A percentile compares a stretch with the other conserved stretches of the same genome.
Evolutionary conservation across 495 filamentous ascomycete genomes (phyloP).

Genomic region (Sphaerosporella brunnea): DNA sequence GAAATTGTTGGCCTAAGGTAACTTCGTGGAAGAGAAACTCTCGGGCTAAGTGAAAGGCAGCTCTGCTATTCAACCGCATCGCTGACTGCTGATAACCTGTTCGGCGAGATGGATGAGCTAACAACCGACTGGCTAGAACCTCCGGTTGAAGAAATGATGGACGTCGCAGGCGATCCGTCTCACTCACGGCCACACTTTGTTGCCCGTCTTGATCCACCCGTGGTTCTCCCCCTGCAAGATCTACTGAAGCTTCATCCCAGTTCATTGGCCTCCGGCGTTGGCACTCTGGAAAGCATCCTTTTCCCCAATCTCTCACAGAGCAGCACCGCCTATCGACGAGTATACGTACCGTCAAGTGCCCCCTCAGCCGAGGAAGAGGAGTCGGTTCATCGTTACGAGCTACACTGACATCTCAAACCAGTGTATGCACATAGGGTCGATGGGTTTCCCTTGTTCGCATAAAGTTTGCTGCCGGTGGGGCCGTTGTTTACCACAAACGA

Average conservation of each 20-base stretch:
- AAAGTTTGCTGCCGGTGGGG: too few species aligned
- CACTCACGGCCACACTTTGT: slow-evolving; percentile 40
- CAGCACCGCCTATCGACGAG: not conserved
- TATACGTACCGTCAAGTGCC: not conserved
- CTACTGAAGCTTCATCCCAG: not conserved
- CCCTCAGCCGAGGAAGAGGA: too few species aligned
- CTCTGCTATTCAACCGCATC: too few species aligned
- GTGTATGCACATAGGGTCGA: too few species aligned
- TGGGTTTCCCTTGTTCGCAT: too few species aligned
- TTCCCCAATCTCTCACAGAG: not conserved
- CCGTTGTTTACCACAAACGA: too few species aligned
- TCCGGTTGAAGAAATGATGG: slow-evolving; percentile 26
- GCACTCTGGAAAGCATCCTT: not conserved
- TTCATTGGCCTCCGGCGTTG: not conserved
- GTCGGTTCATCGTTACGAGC: too few species aligned
- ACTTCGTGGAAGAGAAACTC: too few species aligned
- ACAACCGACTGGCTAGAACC: slow-evolving; percentile 54
- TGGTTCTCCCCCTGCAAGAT: slow-evolving; percentile 42
- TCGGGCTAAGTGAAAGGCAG: too few species aligned
- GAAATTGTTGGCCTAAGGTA: too few species aligned
- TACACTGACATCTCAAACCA: too few species aligned
- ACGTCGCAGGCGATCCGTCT: slow-evolving; percentile 16
- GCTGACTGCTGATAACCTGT: too few species aligned
- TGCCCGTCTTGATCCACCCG: slow-evolving; percentile 65
- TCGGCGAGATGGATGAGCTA: slow-evolving; percentile 29